These are phyloP conservation scores for Hypomontagnella submonticulosa DNA, from an alignment of 495 filamentous ascomycete genomes.

Conservation along the genomic window DNA sequence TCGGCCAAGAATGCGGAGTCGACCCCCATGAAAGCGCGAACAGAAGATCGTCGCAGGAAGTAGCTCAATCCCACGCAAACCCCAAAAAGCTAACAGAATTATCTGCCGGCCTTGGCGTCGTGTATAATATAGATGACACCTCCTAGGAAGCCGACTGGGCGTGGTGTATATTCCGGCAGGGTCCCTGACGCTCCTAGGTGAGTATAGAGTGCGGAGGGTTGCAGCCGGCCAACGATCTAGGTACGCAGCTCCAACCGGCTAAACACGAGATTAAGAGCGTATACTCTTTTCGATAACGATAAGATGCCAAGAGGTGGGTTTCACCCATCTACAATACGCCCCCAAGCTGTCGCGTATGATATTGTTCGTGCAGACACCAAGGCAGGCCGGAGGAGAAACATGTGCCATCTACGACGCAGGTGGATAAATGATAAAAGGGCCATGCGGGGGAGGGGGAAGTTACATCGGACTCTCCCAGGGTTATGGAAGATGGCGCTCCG, in stretches of 20 bases:
- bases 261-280: constrained; percentile 40
- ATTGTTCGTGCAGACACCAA: constrained; percentile 33
- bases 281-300: constrained; percentile 44
- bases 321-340: constrained; percentile 12
- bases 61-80: constrained; percentile 28
- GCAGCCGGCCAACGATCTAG: constrained; percentile 40
- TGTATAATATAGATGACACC: constrained; percentile 45
- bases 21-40: background rate
- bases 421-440: constrained; percentile 43
- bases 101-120: constrained; percentile 51
- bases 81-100: constrained; percentile 28
- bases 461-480: constrained; percentile 35
- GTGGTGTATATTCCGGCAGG: constrained; percentile 22
- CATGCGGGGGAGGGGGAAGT: constrained; percentile 42
- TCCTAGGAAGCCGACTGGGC: constrained; percentile 34
- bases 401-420: constrained; percentile 34
- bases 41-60: constrained; percentile 18
- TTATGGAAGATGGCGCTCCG: constrained; percentile 43
- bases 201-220: constrained; percentile 40
- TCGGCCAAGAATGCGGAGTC: constrained; percentile 37
- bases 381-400: constrained; percentile 5
- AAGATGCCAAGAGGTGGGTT: constrained; percentile 45
- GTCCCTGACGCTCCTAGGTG: constrained; percentile 30
- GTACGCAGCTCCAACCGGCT: constrained; percentile 33
- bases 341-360: constrained; percentile 22